Conservation (phyloP, 2,329 filamentous ascomycete species). For the Biscogniauxia marginata region DNA sequence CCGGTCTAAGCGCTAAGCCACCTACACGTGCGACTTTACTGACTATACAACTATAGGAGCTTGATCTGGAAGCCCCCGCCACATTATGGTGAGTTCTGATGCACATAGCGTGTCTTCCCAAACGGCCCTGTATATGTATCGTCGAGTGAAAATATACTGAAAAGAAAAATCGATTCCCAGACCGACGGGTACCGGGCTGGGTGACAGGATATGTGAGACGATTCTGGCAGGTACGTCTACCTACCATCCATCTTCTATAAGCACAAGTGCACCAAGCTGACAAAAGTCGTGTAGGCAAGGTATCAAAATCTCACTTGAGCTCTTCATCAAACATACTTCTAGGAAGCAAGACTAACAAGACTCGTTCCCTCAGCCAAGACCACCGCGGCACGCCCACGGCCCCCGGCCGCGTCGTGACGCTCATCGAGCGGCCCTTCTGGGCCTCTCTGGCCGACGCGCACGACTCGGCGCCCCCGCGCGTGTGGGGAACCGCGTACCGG, state of each 20-base stretch:
- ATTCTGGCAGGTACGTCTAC: slow-evolving; percentile 83
- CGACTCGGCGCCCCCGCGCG: slow-evolving; percentile 58
- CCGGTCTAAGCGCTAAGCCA: too few species aligned
- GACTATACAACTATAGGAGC: slow-evolving; percentile 56
- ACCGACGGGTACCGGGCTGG: slow-evolving; percentile 82
- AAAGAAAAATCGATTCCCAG: slow-evolving; percentile 43
- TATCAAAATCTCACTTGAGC: too few species aligned
- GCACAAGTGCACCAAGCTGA: neutral
- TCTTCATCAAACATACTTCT: too few species aligned
- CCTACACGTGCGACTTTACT: neutral
- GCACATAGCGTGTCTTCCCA: neutral
- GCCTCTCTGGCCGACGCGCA: slow-evolving; percentile 70
- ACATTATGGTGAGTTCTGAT: slow-evolving; percentile 70
- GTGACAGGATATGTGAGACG: slow-evolving; percentile 90
- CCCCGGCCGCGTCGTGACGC: slow-evolving; percentile 88
- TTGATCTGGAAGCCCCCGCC: slow-evolving; percentile 98
- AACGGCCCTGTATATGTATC: neutral
- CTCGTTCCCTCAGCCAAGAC: slow-evolving; percentile 76
- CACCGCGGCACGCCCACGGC: slow-evolving; percentile 87
- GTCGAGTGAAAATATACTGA: slow-evolving; percentile 9
- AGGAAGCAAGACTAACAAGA: too few species aligned
- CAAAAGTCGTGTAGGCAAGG: slow-evolving; percentile 21
- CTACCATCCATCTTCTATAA: neutral
- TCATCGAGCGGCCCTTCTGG: slow-evolving; percentile 86
- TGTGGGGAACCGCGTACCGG: slow-evolving; percentile 94